Evolutionary conservation across 2,329 filamentous ascomycete species (phyloP).

Genomic region (Pestalotiopsis sp.): DNA sequence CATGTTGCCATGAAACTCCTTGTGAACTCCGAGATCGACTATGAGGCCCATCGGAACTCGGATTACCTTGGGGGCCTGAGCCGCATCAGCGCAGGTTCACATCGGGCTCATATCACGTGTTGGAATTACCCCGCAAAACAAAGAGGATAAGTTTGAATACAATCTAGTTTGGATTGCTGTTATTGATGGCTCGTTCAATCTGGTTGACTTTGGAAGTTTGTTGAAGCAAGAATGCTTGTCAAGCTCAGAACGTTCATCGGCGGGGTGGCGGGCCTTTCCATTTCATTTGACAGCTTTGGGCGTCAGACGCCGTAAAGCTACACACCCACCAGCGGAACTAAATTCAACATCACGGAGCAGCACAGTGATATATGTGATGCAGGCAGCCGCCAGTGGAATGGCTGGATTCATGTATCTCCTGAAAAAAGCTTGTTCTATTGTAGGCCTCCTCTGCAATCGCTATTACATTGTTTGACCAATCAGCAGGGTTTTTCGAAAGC

Average conservation of each 20-base stretch:
- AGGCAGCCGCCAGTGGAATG: conserved; percentile 19
- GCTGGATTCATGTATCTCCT: conserved; percentile 16
- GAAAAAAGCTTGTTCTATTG: conserved; percentile 18
- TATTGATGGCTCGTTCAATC: too few relatives aligned
- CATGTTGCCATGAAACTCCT: too few relatives aligned
- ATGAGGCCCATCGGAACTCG: too few relatives aligned
- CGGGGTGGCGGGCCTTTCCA: background rate
- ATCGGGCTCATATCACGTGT: too few relatives aligned
- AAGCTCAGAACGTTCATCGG: background rate
- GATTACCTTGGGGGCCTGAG: too few relatives aligned
- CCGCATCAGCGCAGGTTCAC: too few relatives aligned
- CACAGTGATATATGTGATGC: conserved; percentile 15
- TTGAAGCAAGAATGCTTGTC: background rate
- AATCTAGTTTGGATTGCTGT: too few relatives aligned
- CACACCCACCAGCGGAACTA: background rate
- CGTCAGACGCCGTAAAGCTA: background rate
- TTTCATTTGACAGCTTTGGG: background rate
- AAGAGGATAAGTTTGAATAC: too few relatives aligned
- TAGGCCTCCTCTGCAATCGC: background rate
- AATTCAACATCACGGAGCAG: conserved; percentile 14
- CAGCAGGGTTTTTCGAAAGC: conserved; percentile 17
- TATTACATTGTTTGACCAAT: background rate
- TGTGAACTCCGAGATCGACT: too few relatives aligned
- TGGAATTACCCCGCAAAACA: too few relatives aligned
- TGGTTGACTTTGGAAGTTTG: too few relatives aligned